phyloP scores from a whole-genome alignment of 2,329 filamentous ascomycete genomes.

The Epichloe aotearoae region DNA sequence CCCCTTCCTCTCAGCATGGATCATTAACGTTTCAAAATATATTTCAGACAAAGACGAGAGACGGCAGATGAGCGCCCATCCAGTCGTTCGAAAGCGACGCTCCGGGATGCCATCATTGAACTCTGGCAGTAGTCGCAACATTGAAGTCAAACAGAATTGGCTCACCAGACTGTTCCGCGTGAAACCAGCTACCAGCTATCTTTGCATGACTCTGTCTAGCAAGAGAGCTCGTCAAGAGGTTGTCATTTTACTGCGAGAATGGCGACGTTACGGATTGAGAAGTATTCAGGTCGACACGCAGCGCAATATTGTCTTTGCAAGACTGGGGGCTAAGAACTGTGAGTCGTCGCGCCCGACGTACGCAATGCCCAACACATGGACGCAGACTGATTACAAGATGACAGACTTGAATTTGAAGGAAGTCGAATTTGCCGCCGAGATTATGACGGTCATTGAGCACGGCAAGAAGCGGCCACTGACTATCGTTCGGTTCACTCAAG shows the following conservation, averaged over 20 bases:
- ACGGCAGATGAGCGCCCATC: background rate
- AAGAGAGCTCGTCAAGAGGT: slow-evolving; percentile 67
- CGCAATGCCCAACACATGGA: background rate
- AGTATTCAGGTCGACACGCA: slow-evolving; percentile 68
- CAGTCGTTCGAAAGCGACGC: slow-evolving; percentile 8
- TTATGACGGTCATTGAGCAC: slow-evolving; percentile 82
- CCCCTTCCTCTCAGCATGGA: background rate
- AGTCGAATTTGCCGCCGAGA: slow-evolving; percentile 75
- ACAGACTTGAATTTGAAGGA: slow-evolving; percentile 69
- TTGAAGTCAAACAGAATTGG: slow-evolving; percentile 68
- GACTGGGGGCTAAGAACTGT: slow-evolving; percentile 68
- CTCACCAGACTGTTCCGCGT: slow-evolving; percentile 79
- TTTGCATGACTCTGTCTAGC: slow-evolving; percentile 60
- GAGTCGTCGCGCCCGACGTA: slow-evolving; percentile 22
- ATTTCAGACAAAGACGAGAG: slow-evolving; percentile 2
- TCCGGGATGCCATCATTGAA: slow-evolving; percentile 22
- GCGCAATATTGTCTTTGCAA: slow-evolving; percentile 66
- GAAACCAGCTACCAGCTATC: slow-evolving; percentile 62
- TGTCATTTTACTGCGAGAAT: slow-evolving; percentile 60
- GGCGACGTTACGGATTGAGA: slow-evolving; percentile 69
- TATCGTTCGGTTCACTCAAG: slow-evolving; percentile 76
- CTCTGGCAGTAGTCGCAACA: slow-evolving; percentile 34
- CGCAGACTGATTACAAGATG: background rate
- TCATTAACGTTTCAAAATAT: slow-evolving; percentile 1
- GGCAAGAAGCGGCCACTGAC: slow-evolving; percentile 63